Evolutionary conservation across 75 land plant genomes (phyloP), one percentile per base, ranked within the genome.

Genomic region (Picea glauca): DNA sequence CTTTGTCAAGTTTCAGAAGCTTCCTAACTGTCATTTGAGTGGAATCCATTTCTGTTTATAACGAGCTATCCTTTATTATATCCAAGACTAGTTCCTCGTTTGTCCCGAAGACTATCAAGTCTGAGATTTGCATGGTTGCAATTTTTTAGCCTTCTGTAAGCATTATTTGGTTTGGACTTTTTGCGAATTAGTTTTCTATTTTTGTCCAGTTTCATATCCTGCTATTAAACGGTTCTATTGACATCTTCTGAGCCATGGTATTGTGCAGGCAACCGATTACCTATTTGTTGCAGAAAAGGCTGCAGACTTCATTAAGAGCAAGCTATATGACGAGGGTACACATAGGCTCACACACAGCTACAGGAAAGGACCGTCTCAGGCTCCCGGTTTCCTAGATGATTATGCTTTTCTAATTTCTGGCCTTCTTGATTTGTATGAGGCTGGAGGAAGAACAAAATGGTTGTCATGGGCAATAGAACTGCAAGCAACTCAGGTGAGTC

Each of bases 381-480:
- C 98, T 17, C 96, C 99, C 61, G 99, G 99, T 4, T 98, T 95
- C 79, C 79, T 95, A 63, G 99, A 95, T 80, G 99, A 98, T 86
- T 98, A 98, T 87, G 99, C 99, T 40, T 98, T 98, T 72, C 90
- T 98, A 11, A 95, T 98, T 67, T 83, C 93, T 4, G 98, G 91
- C 0, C 87, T 95, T 64, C 80, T 98, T 65, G 99, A 98, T 85
- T 79, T 98, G 58, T 98, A 87, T 76, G 99, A 98, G 74, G 88
- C 65, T 74, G 91, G 98, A 58, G 93, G 99, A 72, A 76, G 80
- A 33, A 85, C 82, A 31, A 76, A 82, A 17, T 98, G 99, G 99
- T 79, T 98, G 31, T 62, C 85, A 17, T 95, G 96, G 99, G 98
- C 98, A n/a, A 83, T 89, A 58, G 91, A 98, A 74, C 89, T 98